phyloP scores from a whole-genome alignment of 257 asterid species.

The Mentha longifolia region DNA sequence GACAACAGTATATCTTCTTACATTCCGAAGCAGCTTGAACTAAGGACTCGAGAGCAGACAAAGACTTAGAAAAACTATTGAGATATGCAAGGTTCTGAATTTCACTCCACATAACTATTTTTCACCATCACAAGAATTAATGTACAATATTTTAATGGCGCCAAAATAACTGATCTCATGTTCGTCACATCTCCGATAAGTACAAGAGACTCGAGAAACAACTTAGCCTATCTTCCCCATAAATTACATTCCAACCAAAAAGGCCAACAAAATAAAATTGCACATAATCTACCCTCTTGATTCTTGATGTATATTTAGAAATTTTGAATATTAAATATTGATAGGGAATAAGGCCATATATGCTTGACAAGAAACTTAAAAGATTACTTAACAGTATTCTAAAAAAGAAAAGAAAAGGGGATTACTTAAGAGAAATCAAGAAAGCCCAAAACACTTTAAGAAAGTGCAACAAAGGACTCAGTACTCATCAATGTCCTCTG shows the following conservation, averaged over 20 bases:
- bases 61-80: background rate
- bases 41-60: slow-evolving; percentile 14
- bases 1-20: background rate
- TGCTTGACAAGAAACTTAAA: too few relatives aligned
- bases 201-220: background rate
- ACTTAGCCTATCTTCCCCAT: background rate
- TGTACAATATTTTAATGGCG: background rate
- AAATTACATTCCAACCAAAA: background rate
- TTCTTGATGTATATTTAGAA: too few relatives aligned
- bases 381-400: too few relatives aligned
- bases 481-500: too few relatives aligned
- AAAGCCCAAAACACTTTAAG: too few relatives aligned
- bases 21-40: slow-evolving; percentile 10
- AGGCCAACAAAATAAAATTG: background rate
- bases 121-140: slow-evolving; percentile 2
- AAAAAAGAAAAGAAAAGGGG: too few relatives aligned
- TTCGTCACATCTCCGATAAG: background rate
- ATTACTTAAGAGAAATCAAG: too few relatives aligned
- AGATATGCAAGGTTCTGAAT: background rate
- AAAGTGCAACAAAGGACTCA: too few relatives aligned
- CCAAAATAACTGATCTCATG: background rate
- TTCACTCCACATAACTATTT: slow-evolving; percentile 3
- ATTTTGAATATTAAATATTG: too few relatives aligned
- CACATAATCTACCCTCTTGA: background rate
- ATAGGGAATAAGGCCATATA: too few relatives aligned